Conservation (phyloP, 2,329 filamentous ascomycete species). For the Arthrobotrys megalospora region DNA sequence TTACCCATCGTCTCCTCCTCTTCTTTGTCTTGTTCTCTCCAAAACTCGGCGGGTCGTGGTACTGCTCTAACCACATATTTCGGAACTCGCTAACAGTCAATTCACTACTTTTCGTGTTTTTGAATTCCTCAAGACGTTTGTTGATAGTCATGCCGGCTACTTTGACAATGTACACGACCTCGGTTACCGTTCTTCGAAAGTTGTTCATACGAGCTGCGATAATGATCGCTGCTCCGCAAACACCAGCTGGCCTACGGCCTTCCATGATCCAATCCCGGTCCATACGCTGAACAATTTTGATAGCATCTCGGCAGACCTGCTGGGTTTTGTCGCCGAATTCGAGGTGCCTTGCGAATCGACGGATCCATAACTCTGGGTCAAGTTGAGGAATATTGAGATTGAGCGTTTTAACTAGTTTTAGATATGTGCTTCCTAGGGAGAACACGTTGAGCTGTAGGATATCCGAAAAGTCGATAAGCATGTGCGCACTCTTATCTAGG, state of each 20-base stretch:
- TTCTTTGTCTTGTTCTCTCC: slow-evolving; percentile 76
- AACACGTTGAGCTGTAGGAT: slow-evolving; percentile 90
- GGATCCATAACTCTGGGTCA: slow-evolving; percentile 89
- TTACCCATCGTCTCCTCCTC: slow-evolving; percentile 64
- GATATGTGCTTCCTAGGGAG: slow-evolving; percentile 83
- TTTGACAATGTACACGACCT: slow-evolving; percentile 98
- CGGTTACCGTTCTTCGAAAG: slow-evolving; percentile 89
- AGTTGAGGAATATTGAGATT: slow-evolving; percentile 80
- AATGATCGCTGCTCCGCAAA: slow-evolving; percentile 93
- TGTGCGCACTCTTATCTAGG: slow-evolving; percentile 82
- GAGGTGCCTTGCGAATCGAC: slow-evolving; percentile 89
- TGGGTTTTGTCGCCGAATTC: slow-evolving; percentile 88
- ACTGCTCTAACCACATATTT: slow-evolving; percentile 79
- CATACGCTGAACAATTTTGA: slow-evolving; percentile 91
- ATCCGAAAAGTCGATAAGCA: slow-evolving; percentile 97
- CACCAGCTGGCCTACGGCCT: slow-evolving; percentile 90
- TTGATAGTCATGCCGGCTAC: slow-evolving; percentile 94
- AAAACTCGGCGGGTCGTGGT: slow-evolving; percentile 86
- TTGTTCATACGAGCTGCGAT: slow-evolving; percentile 99
- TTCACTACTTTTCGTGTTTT: slow-evolving; percentile 84
- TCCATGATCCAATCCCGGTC: slow-evolving; percentile 97
- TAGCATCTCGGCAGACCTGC: slow-evolving; percentile 88
- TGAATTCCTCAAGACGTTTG: slow-evolving; percentile 92
- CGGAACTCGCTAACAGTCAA: slow-evolving; percentile 91
- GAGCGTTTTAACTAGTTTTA: slow-evolving; percentile 77